These are phyloP conservation scores for Eremochloa ophiuroides DNA, from an alignment of 176 grass and related monocot species.

Conservation along the genomic window DNA sequence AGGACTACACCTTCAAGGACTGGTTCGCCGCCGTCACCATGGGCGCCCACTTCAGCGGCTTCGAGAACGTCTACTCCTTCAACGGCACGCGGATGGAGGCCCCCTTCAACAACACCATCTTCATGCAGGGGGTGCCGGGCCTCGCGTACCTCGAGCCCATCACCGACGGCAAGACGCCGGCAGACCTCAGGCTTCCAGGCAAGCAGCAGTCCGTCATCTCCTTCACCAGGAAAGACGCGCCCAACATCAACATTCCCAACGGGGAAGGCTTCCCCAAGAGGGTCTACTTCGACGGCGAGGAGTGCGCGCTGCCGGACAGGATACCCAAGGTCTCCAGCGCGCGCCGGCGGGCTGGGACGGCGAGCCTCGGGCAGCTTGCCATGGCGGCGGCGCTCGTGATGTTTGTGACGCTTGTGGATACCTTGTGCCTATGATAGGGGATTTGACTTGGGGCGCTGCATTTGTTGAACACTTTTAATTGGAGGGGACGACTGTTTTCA, in stretches of 20 bases:
- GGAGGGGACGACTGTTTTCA: not conserved
- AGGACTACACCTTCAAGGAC: slow-evolving; percentile 85
- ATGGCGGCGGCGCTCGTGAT: slow-evolving; percentile 15
- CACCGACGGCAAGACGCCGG: slow-evolving; percentile 39
- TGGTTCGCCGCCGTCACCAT: slow-evolving; percentile 85
- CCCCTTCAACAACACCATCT: slow-evolving; percentile 57
- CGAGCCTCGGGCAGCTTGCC: slow-evolving; percentile 3
- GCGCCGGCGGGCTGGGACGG: not conserved
- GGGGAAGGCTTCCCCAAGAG: slow-evolving; percentile 73
- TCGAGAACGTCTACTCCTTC: slow-evolving; percentile 94
- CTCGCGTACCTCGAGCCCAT: slow-evolving; percentile 49
- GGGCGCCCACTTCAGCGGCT: slow-evolving; percentile 50
- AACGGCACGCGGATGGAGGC: slow-evolving; percentile 53
- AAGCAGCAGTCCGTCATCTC: slow-evolving; percentile 91
- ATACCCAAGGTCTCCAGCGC: slow-evolving; percentile 39
- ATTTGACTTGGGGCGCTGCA: not conserved
- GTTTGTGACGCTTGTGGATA: slow-evolving; percentile 17
- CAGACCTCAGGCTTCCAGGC: slow-evolving; percentile 45
- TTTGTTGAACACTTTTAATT: not conserved
- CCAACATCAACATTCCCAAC: slow-evolving; percentile 41
- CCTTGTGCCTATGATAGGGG: slow-evolving; percentile 16
- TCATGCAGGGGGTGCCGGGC: slow-evolving; percentile 76
- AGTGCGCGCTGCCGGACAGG: slow-evolving; percentile 62
- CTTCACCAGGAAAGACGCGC: slow-evolving; percentile 52
- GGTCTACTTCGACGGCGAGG: slow-evolving; percentile 83